Conservation (phyloP, 345 rosid species). For the Psidium guajava region DNA sequence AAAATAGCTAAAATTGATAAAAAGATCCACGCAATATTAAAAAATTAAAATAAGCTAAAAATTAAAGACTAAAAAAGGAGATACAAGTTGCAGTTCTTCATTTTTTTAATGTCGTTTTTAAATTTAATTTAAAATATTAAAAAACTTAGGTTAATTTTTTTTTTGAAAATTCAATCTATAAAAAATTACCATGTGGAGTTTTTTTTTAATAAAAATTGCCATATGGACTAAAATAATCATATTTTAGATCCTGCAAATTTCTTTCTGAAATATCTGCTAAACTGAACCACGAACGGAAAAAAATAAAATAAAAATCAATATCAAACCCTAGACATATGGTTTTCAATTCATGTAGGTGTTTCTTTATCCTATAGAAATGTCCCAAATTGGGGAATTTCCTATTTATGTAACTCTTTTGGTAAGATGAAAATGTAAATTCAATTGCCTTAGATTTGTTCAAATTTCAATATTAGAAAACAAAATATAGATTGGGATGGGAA, state of each 20-base stretch:
- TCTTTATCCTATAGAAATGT: neutral
- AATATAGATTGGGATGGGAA: neutral
- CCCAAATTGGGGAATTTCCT: neutral
- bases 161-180: too few relatives aligned
- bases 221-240: too few relatives aligned
- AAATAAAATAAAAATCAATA: neutral
- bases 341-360: neutral
- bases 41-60: too few relatives aligned
- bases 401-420: neutral
- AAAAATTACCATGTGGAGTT: too few relatives aligned
- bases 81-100: too few relatives aligned
- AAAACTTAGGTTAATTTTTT: too few relatives aligned
- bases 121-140: too few relatives aligned
- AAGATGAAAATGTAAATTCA: neutral
- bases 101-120: too few relatives aligned
- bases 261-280: neutral
- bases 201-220: too few relatives aligned
- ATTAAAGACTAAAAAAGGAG: too few relatives aligned
- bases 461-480: neutral
- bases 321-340: neutral
- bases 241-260: neutral
- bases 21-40: too few relatives aligned
- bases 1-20: too few relatives aligned
- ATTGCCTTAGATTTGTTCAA: neutral
- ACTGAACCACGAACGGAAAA: neutral